Evolutionary conservation across 768 basidiomycete genomes (phyloP), one percentile per base, ranked within the genome.

Genomic region (Tylopilus plumbeoviolaceoides): DNA sequence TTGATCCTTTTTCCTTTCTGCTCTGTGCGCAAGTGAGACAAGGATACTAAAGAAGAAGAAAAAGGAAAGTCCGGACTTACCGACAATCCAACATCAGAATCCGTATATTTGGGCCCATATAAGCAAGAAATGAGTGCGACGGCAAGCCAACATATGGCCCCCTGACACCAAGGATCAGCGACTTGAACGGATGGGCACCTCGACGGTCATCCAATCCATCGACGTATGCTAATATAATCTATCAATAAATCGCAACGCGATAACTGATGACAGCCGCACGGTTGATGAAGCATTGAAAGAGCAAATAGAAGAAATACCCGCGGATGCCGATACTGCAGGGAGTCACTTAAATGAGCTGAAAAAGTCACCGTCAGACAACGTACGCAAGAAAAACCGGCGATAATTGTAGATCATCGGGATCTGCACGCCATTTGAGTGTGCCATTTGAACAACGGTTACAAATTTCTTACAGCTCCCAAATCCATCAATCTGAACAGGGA

Each of bases 261-360:
- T n/a, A 18, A 47, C n/a, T 38, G 51, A 42, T 18, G 20, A 52
- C 47, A 27, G 14, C 47, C 79, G 48, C 60, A 89, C 89, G 81
- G 57, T 87, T 85, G 60, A 89, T 82, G 68, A 95, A 95, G 59
- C 89, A 91, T 60, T 99, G 95, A 76, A 99, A 98, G 1, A 99
- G 76, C 20, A 95, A 75, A 72, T 85, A 99, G 75, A 85, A 95
- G 68, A 95, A 95, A 71, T 94, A 97, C 20, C 86, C 91, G 58
- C 89, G 75, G 1, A 82, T 70, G 7, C 95, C 95, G 50, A 98
- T 89, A 8, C 87, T 91, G 54, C 42, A 20, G 5, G 28, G 23
- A 2, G n/a, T 23, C n/a, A n/a, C n/a, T n/a, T 53, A 0, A 58
- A 31, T 49, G 10, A 4, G 27, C 18, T 14, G 18, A 10, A 47